Base-by-base conservation (phyloP, 306 rosid species). In the Casuarina equisetifolia region DNA sequence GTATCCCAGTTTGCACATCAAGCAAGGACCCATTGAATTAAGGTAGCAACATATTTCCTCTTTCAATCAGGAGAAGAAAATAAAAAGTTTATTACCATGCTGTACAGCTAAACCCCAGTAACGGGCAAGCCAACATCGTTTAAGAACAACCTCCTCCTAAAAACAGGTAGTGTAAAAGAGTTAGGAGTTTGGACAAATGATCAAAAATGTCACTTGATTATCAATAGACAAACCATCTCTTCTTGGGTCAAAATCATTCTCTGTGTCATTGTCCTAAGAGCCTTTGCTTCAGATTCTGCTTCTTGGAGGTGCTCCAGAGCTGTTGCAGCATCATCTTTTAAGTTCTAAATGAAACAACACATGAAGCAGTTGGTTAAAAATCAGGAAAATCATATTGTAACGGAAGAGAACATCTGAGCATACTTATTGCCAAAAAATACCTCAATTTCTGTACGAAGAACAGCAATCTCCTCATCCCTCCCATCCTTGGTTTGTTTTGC, bases 101-200 rank as follows among this genome's bases (percentile, higher is more conserved):
- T 91, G 89, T 75, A 96, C 88, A 76, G 98, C 92, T 77, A 92
- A 88, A 77, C 92, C 92, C 99, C 99, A 96, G 80, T 92, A 91
- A 82, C 99, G 98, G 74, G 99, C 93, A 69, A 96, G 97, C 99
- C 99, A 92, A 82, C 99, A 96, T 84, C 99, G 85, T 93, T 92
- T 96, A 62, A 96, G 84, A 74, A 96, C 99, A 81, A 96, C 99
- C 86, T 93, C 98, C 86, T 93, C 98, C 98, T 93, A 72, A 76
- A 78, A 73, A 75, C 19, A 83, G 70, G 79, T n/a, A 36, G 39
- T 49, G 35, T 55, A 36, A 63, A 43, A 38, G 82, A 72, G 67
- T 45, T 78, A 81, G 69, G 64, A 76, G 51, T 5, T 2, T 46
- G 79, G 51, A 76, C 64, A 32, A n/a, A 35, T 62, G 58, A 50